Base-by-base conservation (phyloP, 805 yeast genomes). In the Ogataea kodamae region DNA sequence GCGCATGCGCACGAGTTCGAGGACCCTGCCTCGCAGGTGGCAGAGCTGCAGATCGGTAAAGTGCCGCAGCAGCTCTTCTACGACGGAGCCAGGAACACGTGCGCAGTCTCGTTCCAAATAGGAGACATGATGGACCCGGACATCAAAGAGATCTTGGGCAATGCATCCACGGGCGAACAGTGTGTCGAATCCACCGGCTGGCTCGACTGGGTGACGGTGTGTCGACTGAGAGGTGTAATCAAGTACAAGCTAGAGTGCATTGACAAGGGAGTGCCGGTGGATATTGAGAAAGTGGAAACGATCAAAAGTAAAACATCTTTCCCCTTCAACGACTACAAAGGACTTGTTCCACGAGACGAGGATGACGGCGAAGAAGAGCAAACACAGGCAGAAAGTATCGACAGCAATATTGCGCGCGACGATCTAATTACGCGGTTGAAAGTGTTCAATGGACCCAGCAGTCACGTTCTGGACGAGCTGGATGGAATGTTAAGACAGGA, bases 181-280 rank as follows among this genome's bases (percentile, higher is more conserved):
- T 70, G 76, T 14, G 78, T 76, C 39, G 74, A 72, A 38, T 72
- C 72, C 29, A 82, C 80, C 35, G 97, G 97, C 1, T 90, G 97
- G 97, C 72, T 75, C 40, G 70, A 70, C 33, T 72, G 70, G 41
- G 67, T 75, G 25, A 75, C 79, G 3, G 66, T 87, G 50, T 70
- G 72, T 17, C 76, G 78, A 18, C 61, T 87, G 3, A 69, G 96
- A 47, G 66, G 78, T 30, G 70, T 89, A 12, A 70, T 87, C 39
- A 70, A 86, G 46, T 81, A 82, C 48, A 88, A 87, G 54, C 60
- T 88, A 35, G 72, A 73, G 13, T 72, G 78, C 40, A 57, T 83
- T 28, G 74, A 72, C 58, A 72, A 58, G 59, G 70, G 75, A 44
- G 64, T 65, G 50, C 54, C 67, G 21, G 46, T 78, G 40, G 70